Base-by-base conservation (phyloP, 768 basidiomycete species). In the Podaxis pistillaris region DNA sequence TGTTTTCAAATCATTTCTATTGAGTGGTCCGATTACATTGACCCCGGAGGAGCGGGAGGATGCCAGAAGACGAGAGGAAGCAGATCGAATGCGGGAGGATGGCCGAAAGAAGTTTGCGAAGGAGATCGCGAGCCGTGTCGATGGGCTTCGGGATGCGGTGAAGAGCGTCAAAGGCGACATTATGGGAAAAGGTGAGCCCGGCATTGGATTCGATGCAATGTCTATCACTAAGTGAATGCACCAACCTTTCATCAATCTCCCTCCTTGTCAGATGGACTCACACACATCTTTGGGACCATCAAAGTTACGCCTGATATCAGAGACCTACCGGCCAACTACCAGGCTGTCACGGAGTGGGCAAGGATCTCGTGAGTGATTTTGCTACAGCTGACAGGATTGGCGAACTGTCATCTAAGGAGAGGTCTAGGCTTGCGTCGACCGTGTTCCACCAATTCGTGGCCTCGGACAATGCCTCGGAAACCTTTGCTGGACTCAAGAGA, bases 361-460 rank as follows among this genome's bases (percentile, higher is more conserved):
- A 80, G 96, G 59, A 97, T 98, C 71, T 96, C 96, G 94, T 96
- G 63, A 71, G 94, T 82, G 44, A 56, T 26, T 56, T 50, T 24
- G 24, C 52, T 50, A 7, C 30, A 56, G 12, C 22, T 44, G 55
- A 2, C 30, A 44, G 30, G 56, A 5, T 24, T 47, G n/a, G 36
- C 55, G 7, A 17, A 22, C n/a, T 62, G 40, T 57, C 59, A 17
- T 52, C 38, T 60, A 37, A 60, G 52, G 41, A 58, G 22, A 51
- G 41, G 33, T 58, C 26, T 63, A 98, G 96, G 38, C 79, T 98
- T 66, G 97, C 97, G 0, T 96, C 97, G 4, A 96, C 97, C 2
- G 88, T 98, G 44, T 99, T 98, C 72, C 96, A 98, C 67, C 89
- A 91, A 40, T 96, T 94, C 68, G 86, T 97, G 33, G 97, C 97